Base-by-base conservation (phyloP, 192 early-diverging fungal genomes). In the Coemansia sp. region DNA sequence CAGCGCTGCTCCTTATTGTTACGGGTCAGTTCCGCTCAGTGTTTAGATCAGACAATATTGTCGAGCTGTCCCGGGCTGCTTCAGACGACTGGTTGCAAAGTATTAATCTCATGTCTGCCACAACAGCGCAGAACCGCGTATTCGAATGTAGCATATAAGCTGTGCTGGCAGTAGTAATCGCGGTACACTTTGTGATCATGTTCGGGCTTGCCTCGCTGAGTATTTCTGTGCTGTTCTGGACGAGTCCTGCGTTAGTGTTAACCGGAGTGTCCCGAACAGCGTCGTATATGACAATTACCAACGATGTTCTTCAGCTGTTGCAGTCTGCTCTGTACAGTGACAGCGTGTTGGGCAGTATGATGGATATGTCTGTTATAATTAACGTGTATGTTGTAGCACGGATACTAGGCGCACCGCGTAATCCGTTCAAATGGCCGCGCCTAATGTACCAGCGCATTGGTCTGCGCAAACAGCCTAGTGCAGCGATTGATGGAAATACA, bases 241-340 rank as follows among this genome's bases (percentile, higher is more conserved):
- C 51, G 12, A 55, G 65, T 4, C 65, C 56, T 26, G 48, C 25
- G 50, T 26, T 43, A 2, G 50, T 45, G 7, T 67, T 37, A 47
- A 59, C 31, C 48, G 65, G 65, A 4, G 57, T 67, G 19, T 67
- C 65, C 6, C 65, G 65, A 12, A 37, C 57, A 11, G 37, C 57
- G 2, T 67, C 59, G 11, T 57, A 41, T 3, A 10, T 67, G 22
- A 49, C 10, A 11, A 29, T 67, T 6, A 50, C 65, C 17, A 50
- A 39, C 31, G 31, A 48, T 5, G n/a, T 67, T 10, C 26, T 67
- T 9, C 19, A 22, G 12, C 3, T 27, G 2, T 0, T 59, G 21
- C 65, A 47, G 16, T 16, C 23, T 37, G 16, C 22, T 5, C 6
- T 25, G 9, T 16, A 17, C 8, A 45, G 38, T 2, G 19, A 21